Percentiles rank a stretch among this genome's conserved stretches.
Evolutionary conservation across 1,284 basidiomycete species (phyloP).

Genomic region (Thecaphora frezii): DNA sequence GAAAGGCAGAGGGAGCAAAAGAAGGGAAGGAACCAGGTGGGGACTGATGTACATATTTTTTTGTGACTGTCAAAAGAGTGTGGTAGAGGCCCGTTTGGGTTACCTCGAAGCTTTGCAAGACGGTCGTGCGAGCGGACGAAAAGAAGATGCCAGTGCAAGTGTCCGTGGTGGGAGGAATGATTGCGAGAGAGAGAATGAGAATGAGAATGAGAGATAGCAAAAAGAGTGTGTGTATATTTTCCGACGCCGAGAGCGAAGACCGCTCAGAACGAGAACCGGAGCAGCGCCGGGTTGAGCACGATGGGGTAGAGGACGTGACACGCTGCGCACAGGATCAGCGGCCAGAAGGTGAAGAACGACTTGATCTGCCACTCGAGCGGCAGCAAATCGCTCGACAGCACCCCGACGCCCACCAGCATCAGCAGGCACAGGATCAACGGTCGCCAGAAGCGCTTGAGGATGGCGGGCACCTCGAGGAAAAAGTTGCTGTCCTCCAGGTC

Average conservation of each 20-base stretch:
- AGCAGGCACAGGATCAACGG: constrained; percentile 49
- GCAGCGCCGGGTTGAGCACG: constrained; percentile 36
- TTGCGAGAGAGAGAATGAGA: not conserved
- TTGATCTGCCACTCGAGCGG: constrained; percentile 67
- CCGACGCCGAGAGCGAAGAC: not conserved
- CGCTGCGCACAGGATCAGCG: constrained; percentile 4
- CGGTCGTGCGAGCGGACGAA: no score
- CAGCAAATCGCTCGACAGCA: constrained; percentile 65
- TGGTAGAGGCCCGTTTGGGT: no score
- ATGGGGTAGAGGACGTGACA: constrained; percentile 40
- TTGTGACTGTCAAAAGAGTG: no score
- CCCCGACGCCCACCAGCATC: constrained; percentile 66
- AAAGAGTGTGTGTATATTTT: not conserved
- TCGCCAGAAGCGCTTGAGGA: constrained; percentile 60
- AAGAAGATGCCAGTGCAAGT: no score
- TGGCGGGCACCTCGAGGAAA: constrained; percentile 81
- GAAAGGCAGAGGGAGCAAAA: no score
- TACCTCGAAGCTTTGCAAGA: no score
- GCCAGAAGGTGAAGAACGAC: constrained; percentile 30
- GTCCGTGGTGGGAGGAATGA: not conserved
- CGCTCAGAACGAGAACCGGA: constrained; percentile 40
- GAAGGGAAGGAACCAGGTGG: no score
- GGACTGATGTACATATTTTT: no score
- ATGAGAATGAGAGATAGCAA: not conserved
- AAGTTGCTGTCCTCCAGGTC: constrained; percentile 65